Evolutionary conservation across 768 basidiomycete species (phyloP).

Genomic region (Albatrellus ellisii): DNA sequence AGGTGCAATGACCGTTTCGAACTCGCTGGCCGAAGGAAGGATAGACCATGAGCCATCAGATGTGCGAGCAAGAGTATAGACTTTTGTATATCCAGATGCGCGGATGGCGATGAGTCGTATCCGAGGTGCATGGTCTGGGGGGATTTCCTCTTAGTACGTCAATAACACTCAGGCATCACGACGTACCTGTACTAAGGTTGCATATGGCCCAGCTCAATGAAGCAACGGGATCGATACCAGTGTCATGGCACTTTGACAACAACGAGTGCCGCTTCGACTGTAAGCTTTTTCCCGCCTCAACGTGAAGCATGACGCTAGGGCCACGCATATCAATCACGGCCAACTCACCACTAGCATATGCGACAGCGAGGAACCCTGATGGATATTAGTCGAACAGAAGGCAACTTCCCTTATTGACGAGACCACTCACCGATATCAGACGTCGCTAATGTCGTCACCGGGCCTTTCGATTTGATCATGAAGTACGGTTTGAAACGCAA

Average conservation of each 20-base stretch:
- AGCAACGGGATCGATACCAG: conserved; percentile 30
- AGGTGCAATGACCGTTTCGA: conserved; percentile 31
- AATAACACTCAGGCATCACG: not conserved
- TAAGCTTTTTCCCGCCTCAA: conserved; percentile 24
- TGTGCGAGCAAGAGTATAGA: conserved; percentile 36
- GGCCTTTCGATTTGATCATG: conserved; percentile 31
- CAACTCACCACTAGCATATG: conserved; percentile 46
- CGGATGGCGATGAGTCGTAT: conserved; percentile 52
- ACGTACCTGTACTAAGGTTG: conserved; percentile 37
- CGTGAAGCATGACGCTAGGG: conserved; percentile 50
- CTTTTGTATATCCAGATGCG: conserved; percentile 41
- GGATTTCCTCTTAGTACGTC: not conserved
- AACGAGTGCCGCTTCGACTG: conserved; percentile 26
- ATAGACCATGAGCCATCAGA: conserved; percentile 24
- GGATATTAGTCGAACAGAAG: conserved; percentile 1
- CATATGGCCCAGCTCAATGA: conserved; percentile 59
- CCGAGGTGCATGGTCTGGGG: conserved; percentile 29
- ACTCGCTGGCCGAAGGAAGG: conserved; percentile 15
- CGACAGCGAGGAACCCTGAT: conserved; percentile 66
- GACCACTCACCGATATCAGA: conserved; percentile 55
- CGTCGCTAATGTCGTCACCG: conserved; percentile 41
- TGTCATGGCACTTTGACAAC: conserved; percentile 20
- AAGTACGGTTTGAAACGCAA: conserved; percentile 49
- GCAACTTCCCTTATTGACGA: not conserved
- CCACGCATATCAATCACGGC: conserved; percentile 63